Base-by-base conservation (phyloP, 106 monocot genomes). In the Posidonia australis region DNA sequence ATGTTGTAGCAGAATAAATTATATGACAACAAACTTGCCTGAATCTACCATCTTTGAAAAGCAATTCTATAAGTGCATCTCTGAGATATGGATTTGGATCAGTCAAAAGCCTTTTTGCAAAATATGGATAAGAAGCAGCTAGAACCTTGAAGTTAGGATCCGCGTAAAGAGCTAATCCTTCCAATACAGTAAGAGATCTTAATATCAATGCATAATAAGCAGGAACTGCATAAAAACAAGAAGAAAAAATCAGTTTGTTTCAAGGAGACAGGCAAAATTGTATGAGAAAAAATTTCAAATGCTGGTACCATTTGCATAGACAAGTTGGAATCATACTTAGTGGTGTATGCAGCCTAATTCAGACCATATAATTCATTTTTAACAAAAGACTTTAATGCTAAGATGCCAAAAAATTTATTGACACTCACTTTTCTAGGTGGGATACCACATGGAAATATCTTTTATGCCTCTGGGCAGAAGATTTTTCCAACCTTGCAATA, bases 51-150 rank as follows among this genome's bases (percentile, higher is more conserved):
- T 98, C 91, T 77, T 98, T 98, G 81, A 98, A 98, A 63, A 98
- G 70, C 54, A 98, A 72, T 75, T 98, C 91, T 76, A 98, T 80
- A 24, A 98, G 85, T 57, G 98, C 87, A 79, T 98, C 98, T 80
- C 98, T 80, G n/a, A 98, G 98, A 73, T 98, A 98, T 70, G 98
- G 98, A 78, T 98, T 91, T 22, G 91, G 87, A 79, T 98, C 98
- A 58, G 98, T 98, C 21, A 98, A 81, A 68, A 98, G 91, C 71
- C 98, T 83, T 76, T 98, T 98, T 20, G 98, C 98, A 77, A 98
- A 98, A 80, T 98, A 91, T 36, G 98, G 98, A 79, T 98, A 98
- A 66, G 91, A 98, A 10, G 98, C 98, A 48, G 98, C 98, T 67
- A 98, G 85, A 63, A 98, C 98, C 70, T 98, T 98, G 54, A 98